Evolutionary conservation across 768 basidiomycete species (phyloP).

Genomic region (Phylloporus sp.): DNA sequence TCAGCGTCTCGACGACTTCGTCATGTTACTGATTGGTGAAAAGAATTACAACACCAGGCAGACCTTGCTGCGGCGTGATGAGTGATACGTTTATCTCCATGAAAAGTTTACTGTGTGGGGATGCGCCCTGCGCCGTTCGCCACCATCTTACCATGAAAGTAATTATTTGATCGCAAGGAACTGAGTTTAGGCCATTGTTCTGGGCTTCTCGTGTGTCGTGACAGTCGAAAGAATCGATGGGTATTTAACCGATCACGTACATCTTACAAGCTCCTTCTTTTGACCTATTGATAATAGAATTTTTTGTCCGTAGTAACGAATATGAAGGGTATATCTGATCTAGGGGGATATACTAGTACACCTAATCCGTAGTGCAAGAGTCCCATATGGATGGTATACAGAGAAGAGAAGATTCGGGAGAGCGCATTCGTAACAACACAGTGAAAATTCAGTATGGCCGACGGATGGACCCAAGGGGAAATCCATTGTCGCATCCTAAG

Average conservation of each 20-base stretch:
- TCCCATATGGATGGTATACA: conserved; percentile 12
- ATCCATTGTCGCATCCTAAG: conserved; percentile 36
- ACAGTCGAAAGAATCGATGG: not conserved
- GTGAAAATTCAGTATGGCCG: conserved; percentile 17
- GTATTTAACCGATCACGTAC: conserved; percentile 16
- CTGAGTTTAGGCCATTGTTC: not conserved
- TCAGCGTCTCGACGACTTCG: not conserved
- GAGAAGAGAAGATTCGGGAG: too few relatives aligned
- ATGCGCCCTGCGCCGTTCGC: not conserved
- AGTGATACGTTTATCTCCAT: conserved; percentile 3
- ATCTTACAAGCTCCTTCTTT: not conserved
- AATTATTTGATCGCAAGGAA: not conserved
- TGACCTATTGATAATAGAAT: not conserved
- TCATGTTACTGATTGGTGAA: too few relatives aligned
- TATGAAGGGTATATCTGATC: conserved; percentile 22
- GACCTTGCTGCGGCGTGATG: not conserved
- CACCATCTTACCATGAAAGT: not conserved
- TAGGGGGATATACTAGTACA: conserved; percentile 20
- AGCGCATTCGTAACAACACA: not conserved
- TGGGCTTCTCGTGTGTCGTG: not conserved
- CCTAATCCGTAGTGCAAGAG: conserved; percentile 10
- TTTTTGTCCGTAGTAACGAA: not conserved
- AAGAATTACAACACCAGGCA: not conserved
- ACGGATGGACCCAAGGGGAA: conserved; percentile 45
- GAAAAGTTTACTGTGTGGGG: not conserved